Evolutionary conservation across 352 stramenopile species (phyloP), one percentile per base, ranked within the genome.

Genomic region (Phytopythium vexans): DNA sequence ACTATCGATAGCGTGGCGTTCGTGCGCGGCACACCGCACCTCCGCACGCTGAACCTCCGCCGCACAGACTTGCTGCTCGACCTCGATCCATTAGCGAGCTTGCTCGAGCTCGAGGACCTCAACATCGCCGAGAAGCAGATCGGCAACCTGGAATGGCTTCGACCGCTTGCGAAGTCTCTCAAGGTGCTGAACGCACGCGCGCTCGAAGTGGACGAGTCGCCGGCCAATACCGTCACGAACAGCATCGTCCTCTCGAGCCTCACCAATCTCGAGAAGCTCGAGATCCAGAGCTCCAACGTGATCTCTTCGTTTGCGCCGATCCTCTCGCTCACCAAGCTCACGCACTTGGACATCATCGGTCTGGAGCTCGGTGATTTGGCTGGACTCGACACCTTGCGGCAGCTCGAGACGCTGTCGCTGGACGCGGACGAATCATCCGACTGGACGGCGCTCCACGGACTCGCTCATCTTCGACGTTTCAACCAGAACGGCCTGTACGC

Each of bases 401-500:
- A 49, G 11, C 43, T 49, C 12, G 43, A 49, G 32, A 49, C 43
- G 43, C 43, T 49, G 12, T 49, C 43, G 12, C 21, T 49, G 8
- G 43, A 49, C 12, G 37, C 37, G 43, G 27, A 37, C 8, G 43
- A 49, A 12, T 38, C 43, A 6, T 49, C 43, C 4, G 32, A 49
- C 12, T 49, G 43, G 43, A 15, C 16, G 3, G 27, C 27, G 11
- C 27, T 49, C 4, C 27, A 21, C 11, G 27, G 16, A 4, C 21
- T 49, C 10, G 7, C 43, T 0, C 8, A 5, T 3, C 43, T 49
- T 27, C 8, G n/a, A 37, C 43, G 27, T 21, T 31, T 49, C 4
- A 38, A 49, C 27, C 43, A 49, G 10, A 38, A 49, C 14, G 43
- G 43, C 3, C 16, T 27, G 21, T 49, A 38, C 8, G 43, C 21